Evolutionary conservation across 2,329 filamentous ascomycete species (phyloP).

Genomic region (Raffaelea arxii): DNA sequence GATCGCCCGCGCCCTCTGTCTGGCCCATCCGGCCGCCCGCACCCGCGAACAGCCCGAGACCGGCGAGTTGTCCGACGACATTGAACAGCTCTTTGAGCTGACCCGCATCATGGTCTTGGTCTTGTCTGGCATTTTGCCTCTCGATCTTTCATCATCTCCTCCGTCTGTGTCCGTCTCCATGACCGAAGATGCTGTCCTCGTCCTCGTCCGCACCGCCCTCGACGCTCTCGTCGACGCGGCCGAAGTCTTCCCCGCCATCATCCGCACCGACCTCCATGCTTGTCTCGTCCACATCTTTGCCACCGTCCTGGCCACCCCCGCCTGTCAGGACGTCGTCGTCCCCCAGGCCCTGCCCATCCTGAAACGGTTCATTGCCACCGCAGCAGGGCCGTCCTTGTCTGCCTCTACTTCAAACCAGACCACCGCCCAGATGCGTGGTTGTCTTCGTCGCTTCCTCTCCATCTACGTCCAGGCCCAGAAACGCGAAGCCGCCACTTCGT

Average conservation of each 20-base stretch:
- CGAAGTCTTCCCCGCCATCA: slow-evolving; percentile 90
- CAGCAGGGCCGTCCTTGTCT: slow-evolving; percentile 40
- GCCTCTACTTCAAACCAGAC: slow-evolving; percentile 46
- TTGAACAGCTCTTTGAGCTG: slow-evolving; percentile 94
- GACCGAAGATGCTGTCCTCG: slow-evolving; percentile 78
- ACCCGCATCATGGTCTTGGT: slow-evolving; percentile 94
- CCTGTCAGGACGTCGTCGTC: slow-evolving; percentile 80
- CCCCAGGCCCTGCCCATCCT: slow-evolving; percentile 85
- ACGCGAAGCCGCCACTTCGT: slow-evolving; percentile 62
- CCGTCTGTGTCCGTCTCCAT: slow-evolving; percentile 67
- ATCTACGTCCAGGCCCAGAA: slow-evolving; percentile 71
- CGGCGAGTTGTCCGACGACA: slow-evolving; percentile 83
- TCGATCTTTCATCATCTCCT: too few relatives aligned
- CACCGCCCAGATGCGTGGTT: slow-evolving; percentile 67
- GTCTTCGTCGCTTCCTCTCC: slow-evolving; percentile 70
- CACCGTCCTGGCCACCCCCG: slow-evolving; percentile 77
- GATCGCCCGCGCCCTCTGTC: slow-evolving; percentile 80
- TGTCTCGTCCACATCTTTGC: slow-evolving; percentile 96
- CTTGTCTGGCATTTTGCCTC: slow-evolving; percentile 71
- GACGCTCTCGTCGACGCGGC: slow-evolving; percentile 85
- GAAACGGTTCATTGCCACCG: slow-evolving; percentile 76
- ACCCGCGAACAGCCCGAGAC: slow-evolving; percentile 56
- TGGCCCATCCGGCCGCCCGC: slow-evolving; percentile 83
- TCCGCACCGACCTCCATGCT: slow-evolving; percentile 90
- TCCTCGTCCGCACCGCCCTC: slow-evolving; percentile 69